Evolutionary conservation across 192 early-diverging fungal genomes (phyloP).

Genomic region (Coemansia reversa): DNA sequence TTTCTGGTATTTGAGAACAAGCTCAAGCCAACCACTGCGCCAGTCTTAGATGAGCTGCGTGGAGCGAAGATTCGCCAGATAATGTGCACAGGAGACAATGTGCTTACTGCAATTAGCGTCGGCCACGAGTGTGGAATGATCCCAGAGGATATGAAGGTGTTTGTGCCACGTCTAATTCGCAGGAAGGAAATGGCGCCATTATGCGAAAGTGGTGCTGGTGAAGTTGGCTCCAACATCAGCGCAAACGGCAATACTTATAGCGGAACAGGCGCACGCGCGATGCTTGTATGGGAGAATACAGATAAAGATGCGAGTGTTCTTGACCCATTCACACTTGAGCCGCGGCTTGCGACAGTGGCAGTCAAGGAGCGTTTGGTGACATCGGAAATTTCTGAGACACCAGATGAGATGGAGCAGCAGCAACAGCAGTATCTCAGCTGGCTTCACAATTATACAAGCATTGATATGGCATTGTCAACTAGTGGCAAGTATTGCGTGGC

Average conservation of each 20-base stretch:
- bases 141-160: constrained; percentile 69
- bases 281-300: constrained; percentile 59
- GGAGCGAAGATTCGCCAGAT: constrained; percentile 88
- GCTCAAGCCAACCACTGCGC: constrained; percentile 81
- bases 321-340: constrained; percentile 58
- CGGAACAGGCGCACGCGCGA: constrained; percentile 35
- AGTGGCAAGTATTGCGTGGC: constrained; percentile 76
- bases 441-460: constrained; percentile 41
- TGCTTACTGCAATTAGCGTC: constrained; percentile 93
- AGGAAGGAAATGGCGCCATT: constrained; percentile 22
- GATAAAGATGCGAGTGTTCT: constrained; percentile 57
- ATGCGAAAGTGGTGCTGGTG: neutral
- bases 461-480: constrained; percentile 36
- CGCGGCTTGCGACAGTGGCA: constrained; percentile 30
- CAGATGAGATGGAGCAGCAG: constrained; percentile 48
- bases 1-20: constrained; percentile 99
- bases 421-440: constrained; percentile 45
- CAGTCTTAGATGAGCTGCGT: constrained; percentile 73
- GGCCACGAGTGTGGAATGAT: constrained; percentile 90
- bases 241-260: neutral
- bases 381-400: constrained; percentile 37
- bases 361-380: constrained; percentile 33
- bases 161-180: constrained; percentile 72
- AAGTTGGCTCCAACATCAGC: neutral
- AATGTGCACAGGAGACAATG: constrained; percentile 99